A percentile compares a stretch with the other conserved stretches of the same genome.
These are phyloP conservation scores for Entophlyctis helioformis DNA, from an alignment of 192 early-diverging fungal species.

Conservation along the genomic window DNA sequence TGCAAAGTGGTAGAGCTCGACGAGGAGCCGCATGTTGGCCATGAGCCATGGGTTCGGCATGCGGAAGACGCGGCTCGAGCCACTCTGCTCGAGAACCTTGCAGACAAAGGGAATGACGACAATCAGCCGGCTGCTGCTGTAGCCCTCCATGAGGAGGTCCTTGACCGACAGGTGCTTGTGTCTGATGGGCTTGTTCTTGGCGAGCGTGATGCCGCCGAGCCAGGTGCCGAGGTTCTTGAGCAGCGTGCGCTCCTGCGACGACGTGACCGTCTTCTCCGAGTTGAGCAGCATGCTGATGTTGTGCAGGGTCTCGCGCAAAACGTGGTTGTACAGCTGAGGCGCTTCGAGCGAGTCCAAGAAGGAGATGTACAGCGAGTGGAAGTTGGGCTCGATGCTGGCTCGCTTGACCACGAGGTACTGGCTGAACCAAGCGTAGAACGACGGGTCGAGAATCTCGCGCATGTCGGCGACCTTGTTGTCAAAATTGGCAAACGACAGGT, in stretches of 20 bases:
- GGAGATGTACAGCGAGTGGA: conserved; percentile 80
- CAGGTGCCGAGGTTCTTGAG: conserved; percentile 96
- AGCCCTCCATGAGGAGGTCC: conserved; percentile 86
- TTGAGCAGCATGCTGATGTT: conserved; percentile 85
- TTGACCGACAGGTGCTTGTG: conserved; percentile 95
- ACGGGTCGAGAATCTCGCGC: conserved; percentile 56
- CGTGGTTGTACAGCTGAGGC: conserved; percentile 53
- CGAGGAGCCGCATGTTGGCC: conserved; percentile 81
- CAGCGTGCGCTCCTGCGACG: conserved; percentile 74
- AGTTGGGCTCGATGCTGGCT: conserved; percentile 93
- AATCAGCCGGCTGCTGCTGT: conserved; percentile 71
- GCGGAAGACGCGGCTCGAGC: conserved; percentile 74
- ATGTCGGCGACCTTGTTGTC: conserved; percentile 66
- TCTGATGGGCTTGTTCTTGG: conserved; percentile 88
- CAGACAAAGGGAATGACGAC: conserved; percentile 98
- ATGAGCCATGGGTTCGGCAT: conserved; percentile 98
- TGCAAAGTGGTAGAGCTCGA: conserved; percentile 86
- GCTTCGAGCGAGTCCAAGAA: conserved; percentile 68
- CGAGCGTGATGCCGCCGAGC: conserved; percentile 94
- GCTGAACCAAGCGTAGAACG: conserved; percentile 79
- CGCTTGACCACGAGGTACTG: conserved; percentile 91
- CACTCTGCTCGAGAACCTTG: conserved; percentile 87
- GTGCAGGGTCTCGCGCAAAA: conserved; percentile 79
- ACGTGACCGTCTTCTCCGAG: conserved; percentile 84
- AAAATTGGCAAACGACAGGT: conserved; percentile 77